phyloP scores from a whole-genome alignment of 371 early-diverging fungal species.

The Saksenaea vasiformis region DNA sequence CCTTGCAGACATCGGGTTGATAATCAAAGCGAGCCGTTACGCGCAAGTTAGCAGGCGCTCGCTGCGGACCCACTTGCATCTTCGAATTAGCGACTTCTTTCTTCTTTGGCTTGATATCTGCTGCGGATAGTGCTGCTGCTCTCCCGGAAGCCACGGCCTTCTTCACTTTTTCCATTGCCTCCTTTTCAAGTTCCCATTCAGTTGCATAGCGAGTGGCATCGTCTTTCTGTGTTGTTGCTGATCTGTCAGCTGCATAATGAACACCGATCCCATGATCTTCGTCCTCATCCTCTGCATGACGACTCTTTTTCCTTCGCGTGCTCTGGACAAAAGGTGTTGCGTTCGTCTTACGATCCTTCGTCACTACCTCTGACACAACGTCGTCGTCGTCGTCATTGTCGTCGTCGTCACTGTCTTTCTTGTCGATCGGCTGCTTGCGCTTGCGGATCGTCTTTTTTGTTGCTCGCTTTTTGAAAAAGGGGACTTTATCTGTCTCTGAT shows the following conservation, averaged over 20 bases:
- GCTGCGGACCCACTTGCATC: conserved; percentile 83
- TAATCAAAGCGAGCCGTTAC: conserved; percentile 92
- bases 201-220: conserved; percentile 59
- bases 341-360: conserved; percentile 50
- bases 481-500: conserved; percentile 34
- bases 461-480: conserved; percentile 62
- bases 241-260: conserved; percentile 59
- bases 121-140: conserved; percentile 19
- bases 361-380: conserved; percentile 41
- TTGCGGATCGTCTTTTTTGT: conserved; percentile 60
- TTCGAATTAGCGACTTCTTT: conserved; percentile 47
- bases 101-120: conserved; percentile 30
- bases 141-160: conserved; percentile 31
- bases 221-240: conserved; percentile 43
- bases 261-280: conserved; percentile 44
- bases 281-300: conserved; percentile 20
- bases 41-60: conserved; percentile 82
- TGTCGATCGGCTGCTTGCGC: conserved; percentile 33
- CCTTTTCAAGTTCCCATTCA: conserved; percentile 48
- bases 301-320: conserved; percentile 35
- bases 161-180: conserved; percentile 36
- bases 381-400: conserved; percentile 42
- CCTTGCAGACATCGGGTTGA: conserved; percentile 98
- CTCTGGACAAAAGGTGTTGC: conserved; percentile 46
- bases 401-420: conserved; percentile 39